Base-by-base conservation (phyloP, 805 yeast genomes). In the Pichia membranifaciens region DNA sequence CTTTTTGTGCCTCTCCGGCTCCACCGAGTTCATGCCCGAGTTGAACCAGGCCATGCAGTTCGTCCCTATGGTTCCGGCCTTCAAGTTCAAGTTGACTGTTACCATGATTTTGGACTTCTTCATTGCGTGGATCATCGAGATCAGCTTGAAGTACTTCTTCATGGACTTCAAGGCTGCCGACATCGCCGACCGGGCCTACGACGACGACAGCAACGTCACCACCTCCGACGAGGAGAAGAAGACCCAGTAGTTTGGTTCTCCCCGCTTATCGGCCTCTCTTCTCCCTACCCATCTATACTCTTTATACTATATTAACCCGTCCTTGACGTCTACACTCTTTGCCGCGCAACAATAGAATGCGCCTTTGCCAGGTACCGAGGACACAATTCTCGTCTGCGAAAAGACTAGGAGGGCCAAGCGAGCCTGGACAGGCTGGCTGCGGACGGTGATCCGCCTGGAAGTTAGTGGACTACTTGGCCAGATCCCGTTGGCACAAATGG, bases 21-120 rank as follows among this genome's bases (percentile, higher is more conserved):
- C 97, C 5, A 89, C 98, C 21, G 99, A 93, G 67, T 84, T 91
- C 60, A 64, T 90, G 59, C 98, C 98, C 31, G 99, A 93, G 71
- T 68, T 93, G 61, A 93, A 93, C 65, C 91, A 87, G 64, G 87
- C 87, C 15, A 81, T 93, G 82, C 81, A 84, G 64, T 86, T 93
- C 66, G 99, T 93, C 42, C 87, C 87, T 56, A 89, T 93, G 96
- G 67, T 72, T 32, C 61, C 67, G 22, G 60, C 66, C 16, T 93
- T 93, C 79, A 90, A 89, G 69, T 55, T 75, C 53, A 84, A 86
- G 66, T 75, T 93, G 61, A 86, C 96, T 2, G 58, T 70, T 1
- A 74, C 88, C 35, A 79, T 93, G 71, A 52, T 86, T 36, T 63
- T 84, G 33, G 99, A 93, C 68, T 80, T 87, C 59, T 81, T 74